phyloP scores from a whole-genome alignment of 208 protist species.

The Acanthamoeba castellanii region DNA sequence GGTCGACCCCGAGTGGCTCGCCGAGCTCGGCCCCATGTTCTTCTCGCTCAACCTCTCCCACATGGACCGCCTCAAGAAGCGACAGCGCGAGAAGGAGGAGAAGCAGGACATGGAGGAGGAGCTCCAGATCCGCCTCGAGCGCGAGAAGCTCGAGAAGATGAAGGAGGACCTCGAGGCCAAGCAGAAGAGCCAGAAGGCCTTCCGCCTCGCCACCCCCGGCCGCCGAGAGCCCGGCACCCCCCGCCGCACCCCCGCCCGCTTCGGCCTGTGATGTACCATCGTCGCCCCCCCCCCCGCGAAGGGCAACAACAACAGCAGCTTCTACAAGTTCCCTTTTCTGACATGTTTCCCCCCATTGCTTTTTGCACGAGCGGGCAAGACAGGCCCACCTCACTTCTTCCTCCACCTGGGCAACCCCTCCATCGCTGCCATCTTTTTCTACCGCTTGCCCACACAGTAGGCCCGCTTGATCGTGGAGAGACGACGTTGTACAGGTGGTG shows the following conservation, averaged over 20 bases:
- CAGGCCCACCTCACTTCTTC: no score
- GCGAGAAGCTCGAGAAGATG: slow-evolving; percentile 67
- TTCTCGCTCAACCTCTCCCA: slow-evolving; percentile 81
- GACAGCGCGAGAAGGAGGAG: slow-evolving; percentile 62
- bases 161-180: slow-evolving; percentile 69
- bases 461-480: no score
- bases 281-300: not conserved
- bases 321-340: no score
- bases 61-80: slow-evolving; percentile 43
- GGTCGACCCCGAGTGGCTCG: slow-evolving; percentile 98
- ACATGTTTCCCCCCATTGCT: no score
- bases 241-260: slow-evolving; percentile 40
- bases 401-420: no score
- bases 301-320: no score
- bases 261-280: slow-evolving; percentile 56
- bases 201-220: slow-evolving; percentile 62
- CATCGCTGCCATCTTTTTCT: no score
- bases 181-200: slow-evolving; percentile 33
- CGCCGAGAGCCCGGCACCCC: slow-evolving; percentile 60
- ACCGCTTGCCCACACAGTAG: no score
- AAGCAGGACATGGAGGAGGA: slow-evolving; percentile 71
- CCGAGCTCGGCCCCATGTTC: slow-evolving; percentile 94
- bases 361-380: no score
- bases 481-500: no score
- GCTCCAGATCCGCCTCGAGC: slow-evolving; percentile 5